Conservation (phyloP, 2,329 filamentous ascomycete species). For the Colletotrichum falcatum region DNA sequence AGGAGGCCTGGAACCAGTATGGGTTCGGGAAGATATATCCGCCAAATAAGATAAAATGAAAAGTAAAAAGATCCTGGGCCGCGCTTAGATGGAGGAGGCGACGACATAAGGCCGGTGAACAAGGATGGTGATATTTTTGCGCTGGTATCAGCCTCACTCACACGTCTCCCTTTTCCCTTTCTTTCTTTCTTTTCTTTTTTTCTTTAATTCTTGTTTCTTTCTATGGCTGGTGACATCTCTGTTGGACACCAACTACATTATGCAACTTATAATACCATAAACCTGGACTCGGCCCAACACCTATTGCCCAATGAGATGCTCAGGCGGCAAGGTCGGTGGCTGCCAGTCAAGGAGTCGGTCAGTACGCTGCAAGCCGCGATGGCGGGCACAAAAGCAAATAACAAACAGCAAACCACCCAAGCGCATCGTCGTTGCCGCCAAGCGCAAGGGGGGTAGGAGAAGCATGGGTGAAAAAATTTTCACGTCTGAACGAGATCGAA, state of each 20-base stretch:
- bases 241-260: neutral
- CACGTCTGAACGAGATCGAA: neutral
- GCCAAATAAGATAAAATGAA: neutral
- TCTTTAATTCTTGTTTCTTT: neutral
- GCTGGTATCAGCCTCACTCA: conserved; percentile 14
- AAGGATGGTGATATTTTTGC: neutral
- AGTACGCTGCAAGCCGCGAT: neutral
- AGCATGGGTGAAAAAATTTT: conserved; percentile 10
- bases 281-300: neutral
- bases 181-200: no score
- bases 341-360: neutral
- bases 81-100: neutral
- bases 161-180: neutral
- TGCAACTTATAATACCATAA: neutral
- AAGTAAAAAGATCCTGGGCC: neutral
- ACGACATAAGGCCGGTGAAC: neutral
- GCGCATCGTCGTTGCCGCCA: neutral
- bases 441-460: neutral
- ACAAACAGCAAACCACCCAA: neutral
- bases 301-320: neutral
- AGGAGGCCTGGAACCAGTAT: neutral
- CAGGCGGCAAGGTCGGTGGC: neutral
- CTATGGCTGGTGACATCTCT: neutral
- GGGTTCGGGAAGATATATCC: neutral
- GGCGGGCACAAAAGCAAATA: neutral